Evolutionary conservation across 176 grass and related monocot genomes (phyloP).

Genomic region (Eleusine indica): DNA sequence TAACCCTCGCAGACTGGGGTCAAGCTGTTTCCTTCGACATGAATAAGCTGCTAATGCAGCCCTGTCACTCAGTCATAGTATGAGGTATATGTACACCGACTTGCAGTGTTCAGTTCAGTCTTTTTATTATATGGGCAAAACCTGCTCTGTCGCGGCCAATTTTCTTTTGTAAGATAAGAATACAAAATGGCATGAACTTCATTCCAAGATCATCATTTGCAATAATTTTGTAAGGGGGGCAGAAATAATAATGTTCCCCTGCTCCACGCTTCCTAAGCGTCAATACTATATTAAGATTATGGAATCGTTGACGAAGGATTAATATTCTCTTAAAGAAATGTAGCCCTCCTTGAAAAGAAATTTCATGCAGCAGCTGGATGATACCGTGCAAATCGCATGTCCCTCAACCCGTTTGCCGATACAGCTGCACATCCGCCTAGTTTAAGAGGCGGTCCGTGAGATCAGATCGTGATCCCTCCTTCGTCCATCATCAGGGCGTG

Average conservation of each 20-base stretch:
- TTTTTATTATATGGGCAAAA: not conserved
- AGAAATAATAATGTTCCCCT: not conserved
- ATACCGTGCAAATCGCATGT: not conserved
- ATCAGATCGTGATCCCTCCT: slow-evolving; percentile 26
- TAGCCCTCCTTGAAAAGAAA: not conserved
- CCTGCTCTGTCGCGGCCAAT: not conserved
- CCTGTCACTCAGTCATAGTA: not conserved
- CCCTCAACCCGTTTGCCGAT: not conserved
- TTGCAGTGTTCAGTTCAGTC: not conserved
- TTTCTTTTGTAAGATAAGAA: not conserved
- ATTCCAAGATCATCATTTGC: not conserved
- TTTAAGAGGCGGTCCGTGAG: slow-evolving; percentile 33
- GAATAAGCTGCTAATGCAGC: not conserved
- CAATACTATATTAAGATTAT: not conserved
- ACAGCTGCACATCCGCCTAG: not conserved
- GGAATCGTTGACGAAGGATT: too few relatives aligned
- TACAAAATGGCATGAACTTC: not conserved
- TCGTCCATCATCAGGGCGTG: not conserved
- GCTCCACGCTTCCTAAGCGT: too few relatives aligned
- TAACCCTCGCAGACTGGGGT: slow-evolving; percentile 26
- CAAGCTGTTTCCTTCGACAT: slow-evolving; percentile 29
- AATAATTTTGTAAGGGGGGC: not conserved
- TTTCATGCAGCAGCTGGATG: slow-evolving; percentile 2
- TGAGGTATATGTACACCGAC: not conserved
- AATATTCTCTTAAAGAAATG: not conserved